Conservation (phyloP, 345 rosid genomes). For the Eucalyptus melliodora region DNA sequence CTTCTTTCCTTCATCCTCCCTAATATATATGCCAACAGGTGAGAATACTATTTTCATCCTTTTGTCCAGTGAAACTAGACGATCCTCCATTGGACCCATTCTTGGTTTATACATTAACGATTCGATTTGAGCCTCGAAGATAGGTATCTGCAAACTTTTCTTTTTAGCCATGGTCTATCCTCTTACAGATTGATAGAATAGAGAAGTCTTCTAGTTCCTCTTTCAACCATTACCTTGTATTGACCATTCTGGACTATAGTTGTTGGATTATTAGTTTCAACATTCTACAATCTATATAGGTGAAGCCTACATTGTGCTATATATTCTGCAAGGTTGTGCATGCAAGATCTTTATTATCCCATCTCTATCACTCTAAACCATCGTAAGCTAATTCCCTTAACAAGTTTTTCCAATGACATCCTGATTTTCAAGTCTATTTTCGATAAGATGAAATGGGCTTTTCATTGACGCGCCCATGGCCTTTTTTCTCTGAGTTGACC, state of each 20-base stretch:
- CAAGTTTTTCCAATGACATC: background rate
- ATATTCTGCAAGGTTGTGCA: background rate
- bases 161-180: background rate
- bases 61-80: slow-evolving; percentile 87
- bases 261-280: background rate
- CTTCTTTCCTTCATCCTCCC: background rate
- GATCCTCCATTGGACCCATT: slow-evolving; percentile 92
- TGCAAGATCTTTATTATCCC: background rate
- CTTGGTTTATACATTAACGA: slow-evolving; percentile 80
- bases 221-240: background rate
- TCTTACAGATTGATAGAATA: background rate
- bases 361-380: background rate
- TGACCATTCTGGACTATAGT: background rate
- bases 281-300: background rate
- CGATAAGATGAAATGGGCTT: too few relatives aligned
- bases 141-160: slow-evolving; percentile 28
- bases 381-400: background rate
- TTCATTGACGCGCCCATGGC: too few relatives aligned
- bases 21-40: slow-evolving; percentile 29
- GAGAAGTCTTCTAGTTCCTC: background rate
- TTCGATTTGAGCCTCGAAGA: slow-evolving; percentile 91
- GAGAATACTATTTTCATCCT: slow-evolving; percentile 84
- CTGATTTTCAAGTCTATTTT: too few relatives aligned
- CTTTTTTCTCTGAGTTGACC: too few relatives aligned
- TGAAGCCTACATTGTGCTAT: background rate